Evolutionary conservation across 495 filamentous ascomycete genomes (phyloP).

Genomic region (Hyaloscypha bicolor): DNA sequence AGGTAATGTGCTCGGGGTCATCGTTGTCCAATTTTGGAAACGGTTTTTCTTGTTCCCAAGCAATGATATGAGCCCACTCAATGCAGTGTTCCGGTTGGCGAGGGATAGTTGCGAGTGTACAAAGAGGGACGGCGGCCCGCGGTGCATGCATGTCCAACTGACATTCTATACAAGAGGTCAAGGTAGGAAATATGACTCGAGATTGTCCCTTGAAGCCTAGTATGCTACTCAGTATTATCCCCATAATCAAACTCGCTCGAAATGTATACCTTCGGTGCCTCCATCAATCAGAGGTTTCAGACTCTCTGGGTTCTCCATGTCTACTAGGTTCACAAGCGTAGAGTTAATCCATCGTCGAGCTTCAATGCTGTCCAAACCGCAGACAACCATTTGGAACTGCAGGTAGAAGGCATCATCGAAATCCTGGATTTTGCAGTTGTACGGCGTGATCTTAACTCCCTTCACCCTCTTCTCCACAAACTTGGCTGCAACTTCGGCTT

Average conservation of each 20-base stretch:
- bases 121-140: slow-evolving; percentile 89
- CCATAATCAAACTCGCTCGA: not conserved
- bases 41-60: slow-evolving; percentile 64
- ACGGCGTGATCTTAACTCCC: slow-evolving; percentile 89
- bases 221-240: slow-evolving; percentile 4
- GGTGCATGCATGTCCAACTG: slow-evolving; percentile 98
- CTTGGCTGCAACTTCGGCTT: slow-evolving; percentile 88
- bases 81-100: slow-evolving; percentile 98
- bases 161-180: slow-evolving; percentile 97
- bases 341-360: slow-evolving; percentile 98
- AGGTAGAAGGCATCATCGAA: slow-evolving; percentile 97
- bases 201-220: slow-evolving; percentile 95
- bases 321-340: slow-evolving; percentile 86
- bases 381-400: slow-evolving; percentile 93
- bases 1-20: slow-evolving; percentile 94
- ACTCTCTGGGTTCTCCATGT: slow-evolving; percentile 73
- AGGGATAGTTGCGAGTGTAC: slow-evolving; percentile 94
- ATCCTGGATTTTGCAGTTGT: slow-evolving; percentile 94
- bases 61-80: slow-evolving; percentile 94
- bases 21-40: slow-evolving; percentile 83
- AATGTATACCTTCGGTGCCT: slow-evolving; percentile 78
- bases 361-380: slow-evolving; percentile 97
- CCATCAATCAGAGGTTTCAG: slow-evolving; percentile 94
- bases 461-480: slow-evolving; percentile 89
- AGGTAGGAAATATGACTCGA: slow-evolving; percentile 85